Conservation (phyloP, 108 stramenopile species). For the Cyclotella cryptica region DNA sequence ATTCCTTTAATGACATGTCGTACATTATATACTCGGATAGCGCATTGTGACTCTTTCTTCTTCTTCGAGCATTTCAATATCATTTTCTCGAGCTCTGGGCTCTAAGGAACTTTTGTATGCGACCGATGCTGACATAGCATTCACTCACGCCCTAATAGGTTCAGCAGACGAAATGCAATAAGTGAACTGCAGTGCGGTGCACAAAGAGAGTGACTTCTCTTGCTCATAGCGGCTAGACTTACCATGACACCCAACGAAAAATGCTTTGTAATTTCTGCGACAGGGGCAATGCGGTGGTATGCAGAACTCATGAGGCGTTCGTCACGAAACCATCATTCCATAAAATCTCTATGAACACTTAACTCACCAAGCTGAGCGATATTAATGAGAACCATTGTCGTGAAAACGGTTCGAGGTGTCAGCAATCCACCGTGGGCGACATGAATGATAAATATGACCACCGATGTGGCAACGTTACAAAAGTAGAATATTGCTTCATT, state of each 20-base stretch:
- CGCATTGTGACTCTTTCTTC: not conserved
- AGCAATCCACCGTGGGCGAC: constrained; percentile 55
- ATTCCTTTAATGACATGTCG: constrained; percentile 60
- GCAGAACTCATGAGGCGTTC: not conserved
- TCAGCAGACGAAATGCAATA: not conserved
- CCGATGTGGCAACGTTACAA: constrained; percentile 56
- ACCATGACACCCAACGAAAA: constrained; percentile 80
- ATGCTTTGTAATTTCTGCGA: constrained; percentile 80
- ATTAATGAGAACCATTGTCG: constrained; percentile 72
- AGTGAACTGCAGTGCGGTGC: not conserved
- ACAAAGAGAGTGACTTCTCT: not conserved
- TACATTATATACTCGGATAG: constrained; percentile 34
- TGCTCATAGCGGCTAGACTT: too few species aligned
- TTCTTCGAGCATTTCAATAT: constrained; percentile 6
- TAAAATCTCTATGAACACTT: too few species aligned
- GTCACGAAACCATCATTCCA: not conserved
- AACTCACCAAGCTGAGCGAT: constrained; percentile 69
- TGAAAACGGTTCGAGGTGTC: constrained; percentile 62
- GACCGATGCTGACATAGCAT: constrained; percentile 66
- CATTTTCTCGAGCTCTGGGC: constrained; percentile 59
- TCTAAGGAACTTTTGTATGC: constrained; percentile 79
- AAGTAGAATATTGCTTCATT: constrained; percentile 87
- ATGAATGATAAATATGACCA: constrained; percentile 57
- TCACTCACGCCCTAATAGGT: constrained; percentile 60
- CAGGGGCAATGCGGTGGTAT: constrained; percentile 24